Conservation (phyloP, 75 land plant genomes). For the Azolla pinnata region DNA sequence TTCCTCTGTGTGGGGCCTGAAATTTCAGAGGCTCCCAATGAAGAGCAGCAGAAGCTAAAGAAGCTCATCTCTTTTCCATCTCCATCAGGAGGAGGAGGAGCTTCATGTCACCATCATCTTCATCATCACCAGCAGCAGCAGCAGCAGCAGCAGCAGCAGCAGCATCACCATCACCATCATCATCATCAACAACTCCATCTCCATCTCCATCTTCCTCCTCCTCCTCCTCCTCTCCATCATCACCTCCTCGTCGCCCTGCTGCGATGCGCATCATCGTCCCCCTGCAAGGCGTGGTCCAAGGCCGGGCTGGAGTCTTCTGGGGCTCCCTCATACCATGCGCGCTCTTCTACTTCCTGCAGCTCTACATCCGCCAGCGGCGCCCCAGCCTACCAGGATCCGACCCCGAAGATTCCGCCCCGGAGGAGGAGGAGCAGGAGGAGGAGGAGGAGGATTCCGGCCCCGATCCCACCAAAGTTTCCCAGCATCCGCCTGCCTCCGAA, state of each 20-base stretch:
- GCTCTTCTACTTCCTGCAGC: constrained; percentile 79
- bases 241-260: background rate
- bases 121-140: background rate
- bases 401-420: too few relatives aligned
- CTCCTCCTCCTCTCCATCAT: background rate
- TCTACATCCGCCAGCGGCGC: constrained; percentile 40
- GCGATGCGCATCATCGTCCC: constrained; percentile 83
- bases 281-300: constrained; percentile 71
- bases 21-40: too few relatives aligned
- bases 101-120: background rate
- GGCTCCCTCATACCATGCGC: constrained; percentile 78
- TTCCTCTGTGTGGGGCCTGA: too few relatives aligned
- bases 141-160: too few relatives aligned
- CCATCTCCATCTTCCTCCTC: too few relatives aligned
- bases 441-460: background rate
- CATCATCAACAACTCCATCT: too few relatives aligned
- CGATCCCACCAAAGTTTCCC: too few relatives aligned
- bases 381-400: too few relatives aligned
- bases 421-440: background rate
- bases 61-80: too few relatives aligned
- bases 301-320: constrained; percentile 61
- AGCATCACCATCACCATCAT: background rate
- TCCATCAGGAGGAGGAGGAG: background rate
- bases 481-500: background rate
- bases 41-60: too few relatives aligned